These are phyloP conservation scores for Solanum tarapatanum DNA, from an alignment of 257 asterid species.

Conservation along the genomic window DNA sequence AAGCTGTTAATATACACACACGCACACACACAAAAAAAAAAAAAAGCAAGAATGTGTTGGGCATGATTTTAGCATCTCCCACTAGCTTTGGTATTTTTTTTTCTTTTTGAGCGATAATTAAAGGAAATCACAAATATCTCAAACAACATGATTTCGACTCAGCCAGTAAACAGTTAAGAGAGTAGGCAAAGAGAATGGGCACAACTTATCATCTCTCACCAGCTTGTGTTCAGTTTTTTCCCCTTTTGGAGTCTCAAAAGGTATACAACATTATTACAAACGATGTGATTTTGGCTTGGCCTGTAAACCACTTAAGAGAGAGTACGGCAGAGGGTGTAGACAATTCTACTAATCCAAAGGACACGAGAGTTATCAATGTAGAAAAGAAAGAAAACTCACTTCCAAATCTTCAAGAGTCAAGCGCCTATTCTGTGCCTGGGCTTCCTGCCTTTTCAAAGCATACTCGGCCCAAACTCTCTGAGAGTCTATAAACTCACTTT, in stretches of 20 bases:
- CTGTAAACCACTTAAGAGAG: neutral
- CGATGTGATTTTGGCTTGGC: neutral
- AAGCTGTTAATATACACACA: neutral
- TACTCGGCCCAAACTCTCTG: conserved; percentile 99
- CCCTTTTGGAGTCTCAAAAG: neutral
- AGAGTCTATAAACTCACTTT: conserved; percentile 97
- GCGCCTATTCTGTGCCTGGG: conserved; percentile 96
- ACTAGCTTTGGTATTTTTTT: neutral
- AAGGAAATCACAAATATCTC: neutral
- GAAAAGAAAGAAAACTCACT: conserved; percentile 31
- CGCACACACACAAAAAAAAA: accelerated
- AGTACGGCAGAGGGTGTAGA: neutral
- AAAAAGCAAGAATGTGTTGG: neutral
- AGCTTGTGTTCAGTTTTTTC: neutral
- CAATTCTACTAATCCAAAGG: neutral
- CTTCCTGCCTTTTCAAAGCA: conserved; percentile 97
- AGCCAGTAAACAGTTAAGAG: neutral
- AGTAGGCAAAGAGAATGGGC: neutral
- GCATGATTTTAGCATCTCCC: neutral
- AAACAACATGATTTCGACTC: neutral
- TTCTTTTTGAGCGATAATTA: neutral
- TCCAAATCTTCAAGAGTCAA: conserved; percentile 95
- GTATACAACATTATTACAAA: neutral
- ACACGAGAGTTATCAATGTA: neutral
- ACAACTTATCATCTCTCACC: neutral